Evolutionary conservation across 176 grass and related monocot genomes (phyloP).

Genomic region (Rhynchospora breviuscula): DNA sequence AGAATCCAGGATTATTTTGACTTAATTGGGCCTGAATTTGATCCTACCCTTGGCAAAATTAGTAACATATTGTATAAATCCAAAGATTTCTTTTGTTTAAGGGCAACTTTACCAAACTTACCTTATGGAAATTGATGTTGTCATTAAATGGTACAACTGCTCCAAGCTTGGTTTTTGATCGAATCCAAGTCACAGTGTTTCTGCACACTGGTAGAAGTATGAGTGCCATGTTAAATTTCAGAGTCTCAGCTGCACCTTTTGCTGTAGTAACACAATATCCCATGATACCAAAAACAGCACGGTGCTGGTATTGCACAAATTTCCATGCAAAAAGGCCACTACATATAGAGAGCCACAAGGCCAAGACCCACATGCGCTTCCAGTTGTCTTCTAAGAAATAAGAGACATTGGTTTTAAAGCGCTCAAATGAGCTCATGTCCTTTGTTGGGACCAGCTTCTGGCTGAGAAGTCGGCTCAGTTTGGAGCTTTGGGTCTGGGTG

Average conservation of each 20-base stretch:
- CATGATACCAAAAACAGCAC: constrained; percentile 78
- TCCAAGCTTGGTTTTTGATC: constrained; percentile 73
- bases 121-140: constrained; percentile 93
- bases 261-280: constrained; percentile 72
- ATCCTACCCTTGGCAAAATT: not conserved
- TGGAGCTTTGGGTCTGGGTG: constrained; percentile 56
- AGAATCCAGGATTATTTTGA: not conserved
- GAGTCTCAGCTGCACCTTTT: constrained; percentile 76
- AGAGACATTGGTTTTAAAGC: constrained; percentile 43
- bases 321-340: constrained; percentile 74
- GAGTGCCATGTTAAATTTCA: constrained; percentile 84
- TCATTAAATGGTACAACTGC: constrained; percentile 70
- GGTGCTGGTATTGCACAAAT: constrained; percentile 70
- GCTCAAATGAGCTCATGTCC: constrained; percentile 29
- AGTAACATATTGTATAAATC: not conserved
- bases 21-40: not conserved
- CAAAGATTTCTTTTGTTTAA: not conserved
- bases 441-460: constrained; percentile 61
- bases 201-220: constrained; percentile 72
- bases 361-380: constrained; percentile 80
- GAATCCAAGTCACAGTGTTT: constrained; percentile 80
- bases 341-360: constrained; percentile 69
- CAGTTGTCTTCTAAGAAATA: constrained; percentile 89
- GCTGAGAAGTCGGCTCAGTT: constrained; percentile 83
- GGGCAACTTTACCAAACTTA: not conserved